phyloP scores from a whole-genome alignment of 2,329 filamentous ascomycete species.

The Trichoderma afroharzianum region DNA sequence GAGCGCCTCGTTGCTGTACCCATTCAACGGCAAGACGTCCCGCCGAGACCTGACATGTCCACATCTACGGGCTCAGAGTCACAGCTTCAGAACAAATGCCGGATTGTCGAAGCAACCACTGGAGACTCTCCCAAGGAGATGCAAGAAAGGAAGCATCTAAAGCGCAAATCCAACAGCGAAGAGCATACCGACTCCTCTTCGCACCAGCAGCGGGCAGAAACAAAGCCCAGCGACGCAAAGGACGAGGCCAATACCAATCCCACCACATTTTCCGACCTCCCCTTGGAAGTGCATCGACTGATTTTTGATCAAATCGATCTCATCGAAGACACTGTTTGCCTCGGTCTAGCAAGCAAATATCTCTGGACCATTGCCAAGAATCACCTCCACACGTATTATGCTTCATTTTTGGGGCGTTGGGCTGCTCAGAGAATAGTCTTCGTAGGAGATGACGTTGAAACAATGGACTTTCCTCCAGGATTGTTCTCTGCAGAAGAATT shows the following conservation, averaged over 20 bases:
- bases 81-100: not conserved
- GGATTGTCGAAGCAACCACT: not conserved
- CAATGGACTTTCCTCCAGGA: conserved; percentile 1
- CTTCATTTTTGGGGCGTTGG: not conserved
- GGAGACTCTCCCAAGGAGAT: not conserved
- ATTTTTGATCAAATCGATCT: not conserved
- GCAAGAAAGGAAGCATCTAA: not conserved
- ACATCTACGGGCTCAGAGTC: not conserved
- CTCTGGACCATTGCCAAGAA: not conserved
- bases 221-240: not conserved
- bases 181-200: not conserved
- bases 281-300: not conserved
- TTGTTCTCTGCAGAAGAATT: conserved; percentile 12
- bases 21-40: not conserved
- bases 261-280: not conserved
- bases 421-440: conserved; percentile 13
- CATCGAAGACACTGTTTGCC: not conserved
- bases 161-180: not conserved
- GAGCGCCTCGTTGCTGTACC: not conserved
- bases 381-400: not conserved
- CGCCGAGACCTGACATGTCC: too few species aligned
- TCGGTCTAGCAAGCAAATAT: not conserved
- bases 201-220: not conserved
- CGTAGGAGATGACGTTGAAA: conserved; percentile 6
- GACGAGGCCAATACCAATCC: not conserved